Conservation (phyloP, 805 yeast species). For the Tetrapisispora nanseiensis region DNA sequence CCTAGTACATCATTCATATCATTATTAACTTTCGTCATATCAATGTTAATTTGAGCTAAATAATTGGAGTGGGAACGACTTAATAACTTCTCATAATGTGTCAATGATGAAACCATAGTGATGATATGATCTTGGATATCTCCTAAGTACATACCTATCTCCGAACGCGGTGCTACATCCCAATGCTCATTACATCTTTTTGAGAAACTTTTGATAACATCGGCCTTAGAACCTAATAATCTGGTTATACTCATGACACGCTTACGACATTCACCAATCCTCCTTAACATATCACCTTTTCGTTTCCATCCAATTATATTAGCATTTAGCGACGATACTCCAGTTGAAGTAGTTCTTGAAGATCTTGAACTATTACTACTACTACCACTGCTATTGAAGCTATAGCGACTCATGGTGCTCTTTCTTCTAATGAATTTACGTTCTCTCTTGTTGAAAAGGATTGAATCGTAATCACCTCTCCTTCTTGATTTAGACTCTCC, state of each 20-base stretch:
- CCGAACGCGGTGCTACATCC: slow-evolving; percentile 70
- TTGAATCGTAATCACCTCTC: slow-evolving; percentile 2
- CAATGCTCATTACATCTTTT: slow-evolving; percentile 82
- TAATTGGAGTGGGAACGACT: slow-evolving; percentile 95
- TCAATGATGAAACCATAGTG: slow-evolving; percentile 91
- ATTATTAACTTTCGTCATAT: slow-evolving; percentile 93
- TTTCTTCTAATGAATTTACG: slow-evolving; percentile 1
- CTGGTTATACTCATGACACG: slow-evolving; percentile 85
- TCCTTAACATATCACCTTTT: slow-evolving; percentile 88
- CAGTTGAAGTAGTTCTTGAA: slow-evolving; percentile 23
- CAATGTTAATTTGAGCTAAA: slow-evolving; percentile 92
- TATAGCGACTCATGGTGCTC: slow-evolving; percentile 1
- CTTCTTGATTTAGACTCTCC: not conserved
- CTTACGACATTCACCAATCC: slow-evolving; percentile 93
- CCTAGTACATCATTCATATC: slow-evolving; percentile 96
- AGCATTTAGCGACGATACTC: slow-evolving; percentile 30
- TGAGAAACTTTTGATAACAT: slow-evolving; percentile 92
- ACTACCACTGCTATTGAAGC: not conserved
- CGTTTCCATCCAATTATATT: slow-evolving; percentile 67
- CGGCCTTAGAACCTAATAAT: slow-evolving; percentile 85
- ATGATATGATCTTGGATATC: slow-evolving; percentile 97
- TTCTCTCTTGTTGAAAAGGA: not conserved
- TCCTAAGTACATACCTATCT: slow-evolving; percentile 88
- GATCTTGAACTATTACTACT: slow-evolving; percentile 6
- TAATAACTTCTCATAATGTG: slow-evolving; percentile 87